Evolutionary conservation across 2,329 filamentous ascomycete genomes (phyloP), one percentile per base, ranked within the genome.

Genomic region (Aspergillus novoparasiticus): DNA sequence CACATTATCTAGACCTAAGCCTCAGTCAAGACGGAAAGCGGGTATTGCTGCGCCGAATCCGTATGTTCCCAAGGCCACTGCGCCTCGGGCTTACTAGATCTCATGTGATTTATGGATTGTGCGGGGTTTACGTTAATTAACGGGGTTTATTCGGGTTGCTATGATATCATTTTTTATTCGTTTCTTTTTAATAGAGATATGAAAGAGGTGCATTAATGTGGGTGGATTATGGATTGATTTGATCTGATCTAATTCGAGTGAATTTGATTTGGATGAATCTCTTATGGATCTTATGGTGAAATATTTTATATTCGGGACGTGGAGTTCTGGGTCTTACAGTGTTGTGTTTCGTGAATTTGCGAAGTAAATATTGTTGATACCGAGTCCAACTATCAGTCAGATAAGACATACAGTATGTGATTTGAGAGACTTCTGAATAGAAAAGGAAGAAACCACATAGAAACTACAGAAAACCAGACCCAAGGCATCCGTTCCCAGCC

Each of bases 1-100:
- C 65, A 79, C 77, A 23, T 74, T 79, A 46, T 75, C 77, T 50
- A 67, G 77, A 56, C 77, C 77, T 57, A 79, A 78, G 57, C 74
- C 77, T n/a, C 75, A 75, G 48, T 79, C 77, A 11, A 76, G 77
- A 62, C 76, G 77, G 48, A 73, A 68, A 63, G 77, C 77, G 1
- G 77, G 77, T 46, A 71, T 79, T 36, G 64, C 76, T 11, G 72
- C 74, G 23, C 69, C 72, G 11, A 72, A 76, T 58, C 74, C 74
- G 1, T 69, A 64, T 56, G 41, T 62, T 23, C 55, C 45, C 11
- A 59, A 67, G 74, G 21, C 34, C 14, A 16, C 53, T 16, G 57
- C 60, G 14, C 58, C 61, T n/a, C n/a, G 62, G 56, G 51, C 57
- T 36, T 58, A 41, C 39, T 41, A 64, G 58, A 32, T 14, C 23